Percentiles rank a stretch among this genome's conserved stretches.
Conservation (phyloP, 73 alveolate species). For the Effrenium voratum region DNA sequence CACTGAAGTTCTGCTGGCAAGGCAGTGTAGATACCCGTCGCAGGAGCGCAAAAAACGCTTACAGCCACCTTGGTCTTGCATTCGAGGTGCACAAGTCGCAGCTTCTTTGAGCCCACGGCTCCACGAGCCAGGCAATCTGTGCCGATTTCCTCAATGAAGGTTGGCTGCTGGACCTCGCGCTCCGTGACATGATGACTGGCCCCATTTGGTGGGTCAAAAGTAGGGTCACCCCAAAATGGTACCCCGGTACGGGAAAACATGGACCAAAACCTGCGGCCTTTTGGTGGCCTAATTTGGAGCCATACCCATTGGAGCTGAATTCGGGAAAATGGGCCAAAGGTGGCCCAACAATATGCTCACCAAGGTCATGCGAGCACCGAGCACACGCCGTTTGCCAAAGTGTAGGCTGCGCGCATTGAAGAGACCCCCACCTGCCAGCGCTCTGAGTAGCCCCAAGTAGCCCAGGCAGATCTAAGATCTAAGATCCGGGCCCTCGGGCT, state of each 20-base stretch:
- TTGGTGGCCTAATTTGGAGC: too few relatives aligned
- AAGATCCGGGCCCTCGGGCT: constrained; percentile 47
- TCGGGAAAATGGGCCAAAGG: too few relatives aligned
- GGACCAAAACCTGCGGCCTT: too few relatives aligned
- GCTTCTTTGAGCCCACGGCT: background rate
- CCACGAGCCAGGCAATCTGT: constrained; percentile 79
- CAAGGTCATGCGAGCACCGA: background rate
- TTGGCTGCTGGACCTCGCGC: constrained; percentile 81
- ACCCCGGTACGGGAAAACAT: too few relatives aligned
- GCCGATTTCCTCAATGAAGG: constrained; percentile 82
- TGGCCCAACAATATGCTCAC: too few relatives aligned
- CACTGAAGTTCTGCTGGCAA: background rate
- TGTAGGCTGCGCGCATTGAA: constrained; percentile 10
- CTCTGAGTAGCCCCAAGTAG: too few relatives aligned
- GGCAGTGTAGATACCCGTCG: constrained; percentile 76
- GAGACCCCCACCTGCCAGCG: constrained; percentile 50
- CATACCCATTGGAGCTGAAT: too few relatives aligned
- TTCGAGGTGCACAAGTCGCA: background rate
- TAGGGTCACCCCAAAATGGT: too few relatives aligned
- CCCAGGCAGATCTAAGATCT: too few relatives aligned
- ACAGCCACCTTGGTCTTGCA: constrained; percentile 53
- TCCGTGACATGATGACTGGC: too few relatives aligned
- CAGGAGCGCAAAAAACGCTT: constrained; percentile 88
- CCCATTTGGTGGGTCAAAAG: too few relatives aligned
- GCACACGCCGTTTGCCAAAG: background rate